These are phyloP conservation scores for Wickerhamomyces sydowiorum DNA, from an alignment of 805 yeast species.

Conservation along the genomic window DNA sequence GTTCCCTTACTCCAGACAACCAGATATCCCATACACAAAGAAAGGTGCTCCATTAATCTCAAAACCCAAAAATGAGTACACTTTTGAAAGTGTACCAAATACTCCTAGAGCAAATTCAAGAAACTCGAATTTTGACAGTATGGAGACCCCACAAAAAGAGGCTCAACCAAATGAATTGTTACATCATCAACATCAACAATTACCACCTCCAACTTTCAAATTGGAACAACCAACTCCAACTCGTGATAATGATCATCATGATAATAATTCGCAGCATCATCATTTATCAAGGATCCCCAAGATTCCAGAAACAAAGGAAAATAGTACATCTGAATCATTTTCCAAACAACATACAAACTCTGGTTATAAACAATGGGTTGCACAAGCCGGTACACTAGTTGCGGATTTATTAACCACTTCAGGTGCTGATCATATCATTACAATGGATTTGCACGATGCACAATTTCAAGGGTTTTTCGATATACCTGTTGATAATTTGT, in stretches of 20 bases:
- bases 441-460: constrained; percentile 97
- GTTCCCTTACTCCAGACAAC: constrained; percentile 94
- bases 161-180: constrained; percentile 1
- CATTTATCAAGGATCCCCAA: constrained; percentile 27
- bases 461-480: constrained; percentile 98
- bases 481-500: constrained; percentile 91
- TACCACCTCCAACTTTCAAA: constrained; percentile 8
- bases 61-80: constrained; percentile 31
- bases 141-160: constrained; percentile 13
- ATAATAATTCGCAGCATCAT: constrained; percentile 5
- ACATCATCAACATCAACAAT: constrained; percentile 1
- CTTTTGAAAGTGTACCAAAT: constrained; percentile 44
- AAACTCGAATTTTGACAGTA: not conserved
- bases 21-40: constrained; percentile 81
- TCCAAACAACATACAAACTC: constrained; percentile 38
- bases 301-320: constrained; percentile 26
- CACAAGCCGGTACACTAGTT: constrained; percentile 88
- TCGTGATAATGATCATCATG: constrained; percentile 18
- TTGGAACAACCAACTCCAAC: constrained; percentile 16
- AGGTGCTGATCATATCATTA: constrained; percentile 94
- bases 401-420: constrained; percentile 86
- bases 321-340: constrained; percentile 15
- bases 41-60: constrained; percentile 64
- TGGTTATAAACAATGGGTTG: constrained; percentile 91
- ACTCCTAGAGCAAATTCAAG: constrained; percentile 33